Conservation (phyloP, 306 rosid species). For the Datisca glomerata region DNA sequence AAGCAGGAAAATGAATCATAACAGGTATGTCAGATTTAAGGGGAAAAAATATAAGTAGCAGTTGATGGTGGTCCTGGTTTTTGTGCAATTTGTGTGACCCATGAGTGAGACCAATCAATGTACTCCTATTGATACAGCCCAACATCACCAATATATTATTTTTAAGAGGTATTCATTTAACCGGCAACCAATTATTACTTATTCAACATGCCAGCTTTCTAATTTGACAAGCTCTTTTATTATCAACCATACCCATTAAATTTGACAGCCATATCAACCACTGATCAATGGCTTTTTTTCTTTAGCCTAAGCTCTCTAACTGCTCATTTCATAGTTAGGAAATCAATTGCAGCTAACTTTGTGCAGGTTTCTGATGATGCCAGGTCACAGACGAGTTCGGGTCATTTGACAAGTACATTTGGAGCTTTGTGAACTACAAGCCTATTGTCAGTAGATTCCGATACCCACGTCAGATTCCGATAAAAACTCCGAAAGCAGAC, state of each 20-base stretch:
- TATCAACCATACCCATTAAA: slow-evolving; percentile 9
- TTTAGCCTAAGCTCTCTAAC: slow-evolving; percentile 18
- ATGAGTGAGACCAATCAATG: slow-evolving; percentile 27
- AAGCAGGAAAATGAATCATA: slow-evolving; percentile 25
- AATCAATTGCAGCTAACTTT: slow-evolving; percentile 38
- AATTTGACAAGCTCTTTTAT: slow-evolving; percentile 14
- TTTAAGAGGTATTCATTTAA: too few species aligned
- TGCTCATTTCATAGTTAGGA: slow-evolving; percentile 20
- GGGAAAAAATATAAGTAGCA: slow-evolving; percentile 20
- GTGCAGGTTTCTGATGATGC: slow-evolving; percentile 49
- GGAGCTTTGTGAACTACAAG: slow-evolving; percentile 76
- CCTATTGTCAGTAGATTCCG: slow-evolving; percentile 57
- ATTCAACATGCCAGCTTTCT: slow-evolving; percentile 38
- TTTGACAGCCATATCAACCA: slow-evolving; percentile 20
- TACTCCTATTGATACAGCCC: slow-evolving; percentile 15
- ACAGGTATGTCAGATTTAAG: slow-evolving; percentile 32
- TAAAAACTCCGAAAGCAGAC: slow-evolving; percentile 72
- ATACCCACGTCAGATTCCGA: slow-evolving; percentile 78
- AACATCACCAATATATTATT: slow-evolving; percentile 14
- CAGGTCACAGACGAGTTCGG: slow-evolving; percentile 74
- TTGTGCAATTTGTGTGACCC: slow-evolving; percentile 18
- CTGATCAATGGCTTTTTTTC: slow-evolving; percentile 8
- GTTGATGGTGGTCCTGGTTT: slow-evolving; percentile 41
- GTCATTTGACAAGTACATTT: slow-evolving; percentile 58
- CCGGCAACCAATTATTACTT: slow-evolving; percentile 30